A percentile compares a stretch with the other conserved stretches of the same genome.
Evolutionary conservation across 2,329 filamentous ascomycete species (phyloP).

Genomic region (Trichoderma atroviride): DNA sequence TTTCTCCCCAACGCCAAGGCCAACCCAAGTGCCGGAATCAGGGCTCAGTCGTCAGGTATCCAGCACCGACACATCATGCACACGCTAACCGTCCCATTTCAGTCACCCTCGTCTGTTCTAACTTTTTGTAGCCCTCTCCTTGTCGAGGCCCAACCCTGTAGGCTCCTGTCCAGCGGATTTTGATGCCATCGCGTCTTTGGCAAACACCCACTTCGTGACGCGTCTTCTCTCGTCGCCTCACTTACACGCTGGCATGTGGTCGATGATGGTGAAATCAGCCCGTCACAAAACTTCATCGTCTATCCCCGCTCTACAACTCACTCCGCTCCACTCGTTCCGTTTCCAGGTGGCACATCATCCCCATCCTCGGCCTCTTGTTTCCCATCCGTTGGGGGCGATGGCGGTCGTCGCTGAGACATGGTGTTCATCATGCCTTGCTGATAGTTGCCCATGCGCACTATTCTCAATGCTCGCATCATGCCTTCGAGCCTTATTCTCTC

Average conservation of each 20-base stretch:
- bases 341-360: slow-evolving; percentile 3
- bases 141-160: slow-evolving; percentile 11
- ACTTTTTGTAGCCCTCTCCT: background rate
- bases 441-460: slow-evolving; percentile 44
- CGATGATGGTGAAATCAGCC: background rate
- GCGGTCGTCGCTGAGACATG: slow-evolving; percentile 6
- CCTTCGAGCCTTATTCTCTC: slow-evolving; percentile 80
- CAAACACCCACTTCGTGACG: slow-evolving; percentile 8
- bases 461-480: slow-evolving; percentile 77
- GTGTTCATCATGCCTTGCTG: slow-evolving; percentile 6
- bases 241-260: slow-evolving; percentile 19
- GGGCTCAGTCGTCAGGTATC: slow-evolving; percentile 14
- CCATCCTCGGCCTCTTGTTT: slow-evolving; percentile 16
- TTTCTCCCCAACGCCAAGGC: slow-evolving; percentile 18
- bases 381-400: slow-evolving; percentile 16
- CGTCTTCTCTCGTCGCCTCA: slow-evolving; percentile 16
- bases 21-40: background rate
- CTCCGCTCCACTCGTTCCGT: slow-evolving; percentile 21
- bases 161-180: slow-evolving; percentile 8
- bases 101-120: slow-evolving; percentile 1
- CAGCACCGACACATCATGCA: slow-evolving; percentile 25
- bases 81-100: slow-evolving; percentile 22
- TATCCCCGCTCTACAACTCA: background rate
- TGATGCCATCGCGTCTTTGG: slow-evolving; percentile 16
- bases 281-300: background rate